Percentiles rank a stretch among this genome's conserved stretches.
phyloP scores from a whole-genome alignment of 345 rosid species.

The Passiflora organensis region DNA sequence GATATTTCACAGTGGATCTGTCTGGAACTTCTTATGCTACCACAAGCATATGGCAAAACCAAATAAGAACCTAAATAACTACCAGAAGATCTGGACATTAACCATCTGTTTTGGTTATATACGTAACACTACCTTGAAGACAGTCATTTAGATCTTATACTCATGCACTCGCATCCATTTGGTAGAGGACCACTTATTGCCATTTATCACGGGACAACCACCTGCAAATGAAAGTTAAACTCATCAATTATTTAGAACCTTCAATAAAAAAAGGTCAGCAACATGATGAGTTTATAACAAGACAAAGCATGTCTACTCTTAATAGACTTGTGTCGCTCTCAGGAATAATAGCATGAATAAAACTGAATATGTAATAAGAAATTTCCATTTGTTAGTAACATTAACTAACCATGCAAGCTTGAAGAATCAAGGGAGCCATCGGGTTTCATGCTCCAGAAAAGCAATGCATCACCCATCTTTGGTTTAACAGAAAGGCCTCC shows the following conservation, averaged over 20 bases:
- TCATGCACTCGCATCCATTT: conserved; percentile 88
- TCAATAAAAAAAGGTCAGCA: not conserved
- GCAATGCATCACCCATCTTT: conserved; percentile 92
- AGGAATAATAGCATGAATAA: not conserved
- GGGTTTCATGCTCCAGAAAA: conserved; percentile 96
- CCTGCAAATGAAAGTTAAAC: conserved; percentile 38
- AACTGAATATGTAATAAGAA: not conserved
- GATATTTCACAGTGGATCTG: too few relatives aligned
- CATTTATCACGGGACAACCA: conserved; percentile 85
- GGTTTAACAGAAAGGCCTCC: conserved; percentile 81
- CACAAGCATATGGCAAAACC: too few relatives aligned
- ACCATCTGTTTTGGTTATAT: too few relatives aligned
- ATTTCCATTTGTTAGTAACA: not conserved
- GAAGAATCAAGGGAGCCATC: conserved; percentile 71
- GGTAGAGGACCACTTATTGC: conserved; percentile 96
- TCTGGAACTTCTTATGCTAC: too few relatives aligned
- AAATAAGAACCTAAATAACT: too few relatives aligned
- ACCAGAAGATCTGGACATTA: too few relatives aligned
- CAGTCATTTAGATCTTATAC: conserved; percentile 54
- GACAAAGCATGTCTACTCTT: not conserved
- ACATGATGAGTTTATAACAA: not conserved
- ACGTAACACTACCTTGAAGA: too few relatives aligned
- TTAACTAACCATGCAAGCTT: conserved; percentile 80
- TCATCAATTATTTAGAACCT: conserved; percentile 2
- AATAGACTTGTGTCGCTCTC: not conserved